Percentiles rank a stretch among this genome's conserved stretches.
Evolutionary conservation across 306 rosid genomes (phyloP).

Genomic region (Prunus salicina): DNA sequence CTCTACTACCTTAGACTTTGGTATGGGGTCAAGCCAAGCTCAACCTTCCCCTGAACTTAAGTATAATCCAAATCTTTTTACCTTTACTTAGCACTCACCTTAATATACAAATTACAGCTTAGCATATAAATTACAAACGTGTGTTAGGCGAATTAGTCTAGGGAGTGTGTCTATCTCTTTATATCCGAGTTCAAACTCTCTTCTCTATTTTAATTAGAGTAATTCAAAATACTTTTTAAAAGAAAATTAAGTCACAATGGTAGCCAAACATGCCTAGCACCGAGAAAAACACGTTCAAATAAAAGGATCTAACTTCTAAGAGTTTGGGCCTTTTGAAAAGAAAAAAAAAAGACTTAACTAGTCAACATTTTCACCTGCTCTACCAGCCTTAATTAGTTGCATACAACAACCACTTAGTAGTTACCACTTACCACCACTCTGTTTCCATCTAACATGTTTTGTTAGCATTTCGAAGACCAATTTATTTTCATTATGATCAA

Average conservation of each 20-base stretch:
- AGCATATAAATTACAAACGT: too few relatives aligned
- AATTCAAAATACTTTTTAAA: too few relatives aligned
- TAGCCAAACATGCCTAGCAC: neutral
- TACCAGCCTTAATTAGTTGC: neutral
- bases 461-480: neutral
- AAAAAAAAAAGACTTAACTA: too few relatives aligned
- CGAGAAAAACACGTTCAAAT: neutral
- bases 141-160: too few relatives aligned
- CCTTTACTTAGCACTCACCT: neutral
- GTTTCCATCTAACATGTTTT: neutral
- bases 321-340: neutral
- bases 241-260: neutral
- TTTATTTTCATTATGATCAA: neutral
- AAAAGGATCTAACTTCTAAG: too few relatives aligned
- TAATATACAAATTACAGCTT: neutral
- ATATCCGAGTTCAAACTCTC: too few relatives aligned
- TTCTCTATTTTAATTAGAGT: too few relatives aligned
- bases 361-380: constrained; percentile 14
- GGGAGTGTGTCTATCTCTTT: too few relatives aligned
- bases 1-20: neutral
- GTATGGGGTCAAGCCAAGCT: neutral
- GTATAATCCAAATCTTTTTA: too few relatives aligned
- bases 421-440: neutral
- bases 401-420: neutral
- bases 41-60: neutral